Conservation (phyloP, 208 protist genomes). For the Acanthamoeba triangularis region DNA sequence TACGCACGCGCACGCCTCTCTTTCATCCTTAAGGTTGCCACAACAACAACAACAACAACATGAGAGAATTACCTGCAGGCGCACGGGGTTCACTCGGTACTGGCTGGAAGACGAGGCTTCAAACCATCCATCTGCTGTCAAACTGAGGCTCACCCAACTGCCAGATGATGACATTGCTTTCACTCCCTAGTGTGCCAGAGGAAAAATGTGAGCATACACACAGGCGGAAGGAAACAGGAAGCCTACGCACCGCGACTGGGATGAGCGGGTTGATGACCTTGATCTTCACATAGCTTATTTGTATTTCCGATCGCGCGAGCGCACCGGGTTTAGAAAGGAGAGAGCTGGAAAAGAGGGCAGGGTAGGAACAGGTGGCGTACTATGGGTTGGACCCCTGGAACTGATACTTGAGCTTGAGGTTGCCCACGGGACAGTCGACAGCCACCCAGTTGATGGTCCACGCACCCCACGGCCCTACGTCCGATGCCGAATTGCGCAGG, state of each 20-base stretch:
- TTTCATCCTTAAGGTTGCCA: no score
- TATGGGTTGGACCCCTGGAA: neutral
- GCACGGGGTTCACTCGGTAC: neutral
- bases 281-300: neutral
- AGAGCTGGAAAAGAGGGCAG: no score
- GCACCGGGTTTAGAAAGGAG: no score
- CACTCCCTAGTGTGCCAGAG: neutral
- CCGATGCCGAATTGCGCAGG: neutral
- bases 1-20: no score
- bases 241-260: neutral
- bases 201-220: neutral
- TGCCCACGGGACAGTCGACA: neutral
- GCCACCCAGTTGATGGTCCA: conserved; percentile 7
- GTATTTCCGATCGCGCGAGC: no score
- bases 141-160: neutral
- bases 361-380: no score
- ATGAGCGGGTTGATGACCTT: conserved; percentile 26
- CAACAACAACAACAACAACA: neutral
- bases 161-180: neutral
- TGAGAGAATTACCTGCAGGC: neutral
- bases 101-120: neutral
- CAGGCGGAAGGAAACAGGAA: neutral
- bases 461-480: neutral
- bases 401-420: neutral
- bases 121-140: neutral